These are phyloP conservation scores for Tylopilus sp. DNA, from an alignment of 1,284 basidiomycete genomes.

Conservation along the genomic window DNA sequence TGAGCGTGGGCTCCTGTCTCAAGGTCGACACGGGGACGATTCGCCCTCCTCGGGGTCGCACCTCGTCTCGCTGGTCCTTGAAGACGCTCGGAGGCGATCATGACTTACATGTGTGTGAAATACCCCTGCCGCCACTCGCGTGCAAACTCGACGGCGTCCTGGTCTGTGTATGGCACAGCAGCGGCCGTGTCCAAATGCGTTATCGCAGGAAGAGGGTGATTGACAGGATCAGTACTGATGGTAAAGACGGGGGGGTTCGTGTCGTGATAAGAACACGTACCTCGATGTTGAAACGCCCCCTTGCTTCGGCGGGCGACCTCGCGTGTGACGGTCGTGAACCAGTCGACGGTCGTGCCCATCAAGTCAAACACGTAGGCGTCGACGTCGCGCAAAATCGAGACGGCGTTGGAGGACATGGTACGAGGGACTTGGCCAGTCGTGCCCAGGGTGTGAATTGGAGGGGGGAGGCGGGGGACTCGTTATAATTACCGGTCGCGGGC, in stretches of 20 bases:
- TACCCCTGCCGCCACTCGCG: conserved; percentile 57
- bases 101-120: conserved; percentile 43
- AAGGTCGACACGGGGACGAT: too few relatives aligned
- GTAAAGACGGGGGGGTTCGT: too few relatives aligned
- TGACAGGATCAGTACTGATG: too few relatives aligned
- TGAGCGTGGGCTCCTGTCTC: neutral
- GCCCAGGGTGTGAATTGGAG: neutral
- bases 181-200: too few relatives aligned
- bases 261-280: conserved; percentile 7
- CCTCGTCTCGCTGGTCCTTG: too few relatives aligned
- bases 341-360: conserved; percentile 63
- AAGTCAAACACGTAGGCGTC: conserved; percentile 61
- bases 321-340: conserved; percentile 47
- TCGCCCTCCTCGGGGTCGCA: neutral
- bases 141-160: conserved; percentile 49
- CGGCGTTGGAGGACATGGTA: conserved; percentile 3
- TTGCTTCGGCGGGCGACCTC: conserved; percentile 37
- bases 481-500: too few relatives aligned
- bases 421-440: neutral
- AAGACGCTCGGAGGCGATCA: neutral
- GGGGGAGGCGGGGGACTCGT: too few relatives aligned
- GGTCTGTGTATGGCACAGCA: conserved; percentile 10
- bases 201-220: neutral
- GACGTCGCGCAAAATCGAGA: conserved; percentile 30
- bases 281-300: conserved; percentile 19